These are phyloP conservation scores for Fraxinus sp. DNA, from an alignment of 305 asterid species.

Conservation along the genomic window DNA sequence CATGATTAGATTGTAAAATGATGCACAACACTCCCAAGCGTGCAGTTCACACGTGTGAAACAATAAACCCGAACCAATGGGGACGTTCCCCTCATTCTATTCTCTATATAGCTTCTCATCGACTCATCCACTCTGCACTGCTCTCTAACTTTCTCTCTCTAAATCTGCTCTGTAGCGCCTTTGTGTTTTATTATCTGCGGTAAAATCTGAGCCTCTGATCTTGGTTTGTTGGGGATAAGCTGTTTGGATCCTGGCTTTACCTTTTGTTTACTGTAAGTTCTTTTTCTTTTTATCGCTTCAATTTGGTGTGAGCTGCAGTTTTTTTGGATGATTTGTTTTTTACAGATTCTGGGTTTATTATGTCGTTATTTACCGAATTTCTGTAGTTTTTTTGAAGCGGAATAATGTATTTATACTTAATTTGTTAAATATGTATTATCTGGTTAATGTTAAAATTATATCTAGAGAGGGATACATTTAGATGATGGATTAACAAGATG, in stretches of 20 bases:
- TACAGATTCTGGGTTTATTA: background rate
- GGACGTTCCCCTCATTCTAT: constrained; percentile 8
- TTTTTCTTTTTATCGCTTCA: constrained; percentile 1
- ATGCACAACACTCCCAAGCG: background rate
- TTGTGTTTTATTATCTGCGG: background rate
- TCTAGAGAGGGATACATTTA: background rate
- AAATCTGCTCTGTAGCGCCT: constrained; percentile 19
- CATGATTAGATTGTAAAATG: constrained; percentile 32
- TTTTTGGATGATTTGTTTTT: background rate
- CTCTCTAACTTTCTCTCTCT: constrained; percentile 26
- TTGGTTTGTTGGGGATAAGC: constrained; percentile 17
- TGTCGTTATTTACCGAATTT: background rate
- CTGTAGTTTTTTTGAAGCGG: background rate
- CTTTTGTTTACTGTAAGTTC: constrained; percentile 40
- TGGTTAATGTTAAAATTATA: background rate
- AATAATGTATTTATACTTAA: background rate
- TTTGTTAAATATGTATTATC: background rate
- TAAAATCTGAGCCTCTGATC: background rate
- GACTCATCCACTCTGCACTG: constrained; percentile 52
- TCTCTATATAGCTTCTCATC: constrained; percentile 46
- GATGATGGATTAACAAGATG: background rate
- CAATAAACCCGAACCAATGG: constrained; percentile 22
- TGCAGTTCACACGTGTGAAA: constrained; percentile 49
- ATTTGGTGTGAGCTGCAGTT: constrained; percentile 7
- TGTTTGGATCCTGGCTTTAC: constrained; percentile 27